Conservation (phyloP, 2,329 filamentous ascomycete species). For the Arthrobotrys entomopaga region DNA sequence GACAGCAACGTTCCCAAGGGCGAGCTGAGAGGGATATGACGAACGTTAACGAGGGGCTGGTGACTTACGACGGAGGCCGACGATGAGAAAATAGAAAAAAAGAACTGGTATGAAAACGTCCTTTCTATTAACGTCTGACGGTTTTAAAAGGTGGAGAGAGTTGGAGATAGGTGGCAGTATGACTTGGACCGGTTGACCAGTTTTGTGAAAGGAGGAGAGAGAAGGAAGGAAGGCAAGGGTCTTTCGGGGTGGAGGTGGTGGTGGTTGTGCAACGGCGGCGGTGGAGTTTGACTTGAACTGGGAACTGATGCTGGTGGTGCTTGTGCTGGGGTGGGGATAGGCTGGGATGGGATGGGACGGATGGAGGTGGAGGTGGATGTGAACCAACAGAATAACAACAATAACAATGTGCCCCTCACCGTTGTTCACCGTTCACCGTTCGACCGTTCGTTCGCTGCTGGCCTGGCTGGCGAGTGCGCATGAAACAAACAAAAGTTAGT, state of each 20-base stretch:
- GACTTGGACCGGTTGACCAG: slow-evolving; percentile 8
- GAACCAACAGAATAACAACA: background rate
- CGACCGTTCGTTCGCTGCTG: too few relatives aligned
- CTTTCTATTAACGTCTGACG: background rate
- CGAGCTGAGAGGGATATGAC: slow-evolving; percentile 18
- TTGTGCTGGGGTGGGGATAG: background rate
- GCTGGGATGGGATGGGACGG: background rate
- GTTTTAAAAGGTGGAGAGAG: slow-evolving; percentile 4
- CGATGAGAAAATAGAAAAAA: background rate
- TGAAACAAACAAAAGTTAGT: slow-evolving; percentile 41
- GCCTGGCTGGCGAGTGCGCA: slow-evolving; percentile 13
- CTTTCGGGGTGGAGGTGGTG: slow-evolving; percentile 2
- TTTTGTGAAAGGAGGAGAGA: background rate
- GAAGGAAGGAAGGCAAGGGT: background rate
- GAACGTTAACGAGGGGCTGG: slow-evolving; percentile 5
- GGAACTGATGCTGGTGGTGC: background rate
- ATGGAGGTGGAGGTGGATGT: too few relatives aligned
- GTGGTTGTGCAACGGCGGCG: background rate
- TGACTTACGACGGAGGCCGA: slow-evolving; percentile 26
- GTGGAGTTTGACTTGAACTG: background rate
- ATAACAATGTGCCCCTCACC: background rate
- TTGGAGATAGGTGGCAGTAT: slow-evolving; percentile 30
- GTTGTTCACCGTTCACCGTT: background rate
- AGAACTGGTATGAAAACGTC: too few relatives aligned
- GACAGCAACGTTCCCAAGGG: background rate